Evolutionary conservation across 805 yeast genomes (phyloP), one percentile per base, ranked within the genome.

Genomic region (Zygotorulaspora chibaensis): DNA sequence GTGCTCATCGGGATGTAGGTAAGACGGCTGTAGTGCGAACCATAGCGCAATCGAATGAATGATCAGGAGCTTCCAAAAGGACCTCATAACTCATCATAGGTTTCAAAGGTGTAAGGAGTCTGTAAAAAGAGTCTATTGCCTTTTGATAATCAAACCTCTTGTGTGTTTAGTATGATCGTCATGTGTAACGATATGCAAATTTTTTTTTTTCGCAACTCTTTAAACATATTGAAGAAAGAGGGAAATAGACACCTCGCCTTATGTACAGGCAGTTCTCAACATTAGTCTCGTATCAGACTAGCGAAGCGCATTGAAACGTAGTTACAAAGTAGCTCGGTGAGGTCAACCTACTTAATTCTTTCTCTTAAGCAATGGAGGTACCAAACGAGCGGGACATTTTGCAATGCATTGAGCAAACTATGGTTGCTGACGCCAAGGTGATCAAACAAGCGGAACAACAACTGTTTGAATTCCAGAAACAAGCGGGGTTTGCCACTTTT

Each of bases 1-100:
- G 63, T 90, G 96, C 68, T 93, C 99, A 71, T 93, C 99, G 0
- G 99, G 99, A 55, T 95, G 99, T 39, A 93, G 81, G 61, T 95
- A 93, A 0, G 96, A 87, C 26, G 84, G 75, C 45, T 84, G 79
- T 1, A 85, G 61, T 0, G 85, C 81, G 37, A 87, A 68, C 20
- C 76, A 67, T 17, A 84, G 66, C n/a, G 65, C 61, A 1, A 58
- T 42, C 15, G 26, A 13, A 39, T 17, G 20, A 5, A 33, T 13
- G 11, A 16, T 9, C 12, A 16, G n/a, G 8, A 8, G 36, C 16
- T 33, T 23, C 43, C 37, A 40, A 13, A 39, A 10, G 6, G 15
- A 29, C 35, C 16, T 11, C 36, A 33, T 33, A 29, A 6, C 40
- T 20, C 17, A 29, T 27, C 38, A 35, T 33, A n/a, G 31, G 13